Percentiles rank a stretch among this genome's conserved stretches.
phyloP scores from a whole-genome alignment of 1,284 basidiomycete genomes.

The Apiotrichum veenhuisii region DNA sequence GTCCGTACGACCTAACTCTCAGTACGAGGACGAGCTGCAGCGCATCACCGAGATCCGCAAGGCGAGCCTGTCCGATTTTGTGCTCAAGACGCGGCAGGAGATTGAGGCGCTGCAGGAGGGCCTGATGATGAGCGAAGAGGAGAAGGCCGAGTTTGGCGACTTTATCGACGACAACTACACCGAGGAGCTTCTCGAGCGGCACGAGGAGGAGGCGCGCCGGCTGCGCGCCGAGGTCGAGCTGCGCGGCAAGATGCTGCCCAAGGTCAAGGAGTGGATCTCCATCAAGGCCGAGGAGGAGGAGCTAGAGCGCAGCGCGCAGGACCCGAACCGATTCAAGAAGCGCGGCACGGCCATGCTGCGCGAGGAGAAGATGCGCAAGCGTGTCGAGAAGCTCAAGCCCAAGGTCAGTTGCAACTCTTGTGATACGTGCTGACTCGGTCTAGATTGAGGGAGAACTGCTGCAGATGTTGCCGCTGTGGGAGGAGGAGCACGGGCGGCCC shows the following conservation, averaged over 20 bases:
- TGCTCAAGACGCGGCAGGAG: conserved; percentile 74
- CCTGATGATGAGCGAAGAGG: conserved; percentile 77
- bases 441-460: conserved; percentile 87
- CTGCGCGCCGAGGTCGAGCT: conserved; percentile 74
- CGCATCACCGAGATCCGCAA: conserved; percentile 85
- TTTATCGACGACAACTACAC: conserved; percentile 82
- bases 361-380: conserved; percentile 96
- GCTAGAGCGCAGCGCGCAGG: conserved; percentile 56
- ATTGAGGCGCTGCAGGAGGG: conserved; percentile 80
- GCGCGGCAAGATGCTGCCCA: conserved; percentile 71
- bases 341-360: conserved; percentile 71
- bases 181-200: conserved; percentile 78
- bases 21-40: conserved; percentile 84
- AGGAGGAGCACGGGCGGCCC: conserved; percentile 66
- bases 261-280: conserved; percentile 82
- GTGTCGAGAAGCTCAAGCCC: conserved; percentile 91
- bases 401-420: conserved; percentile 58
- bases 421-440: neutral
- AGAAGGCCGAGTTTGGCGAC: conserved; percentile 72
- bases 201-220: conserved; percentile 79
- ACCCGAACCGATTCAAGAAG: conserved; percentile 47
- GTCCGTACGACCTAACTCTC: neutral
- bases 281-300: conserved; percentile 89
- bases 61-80: conserved; percentile 80
- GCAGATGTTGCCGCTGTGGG: conserved; percentile 77